Conservation (phyloP, 805 yeast genomes). For the Wickerhamomyces chambardii region DNA sequence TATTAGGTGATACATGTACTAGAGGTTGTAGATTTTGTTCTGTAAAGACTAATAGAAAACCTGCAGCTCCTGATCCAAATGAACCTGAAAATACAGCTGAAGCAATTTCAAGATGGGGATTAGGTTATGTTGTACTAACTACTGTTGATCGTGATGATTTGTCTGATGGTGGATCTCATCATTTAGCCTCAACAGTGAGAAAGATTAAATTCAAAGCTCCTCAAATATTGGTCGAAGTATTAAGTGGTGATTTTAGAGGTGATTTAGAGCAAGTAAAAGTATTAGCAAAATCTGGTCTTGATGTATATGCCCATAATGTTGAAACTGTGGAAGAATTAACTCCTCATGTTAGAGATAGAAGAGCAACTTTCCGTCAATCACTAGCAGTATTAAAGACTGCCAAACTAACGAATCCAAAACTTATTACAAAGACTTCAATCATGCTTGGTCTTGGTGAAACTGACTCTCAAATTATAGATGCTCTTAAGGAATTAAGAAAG, state of each 20-base stretch:
- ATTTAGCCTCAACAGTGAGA: slow-evolving; percentile 79
- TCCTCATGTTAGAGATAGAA: slow-evolving; percentile 90
- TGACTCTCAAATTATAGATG: slow-evolving; percentile 76
- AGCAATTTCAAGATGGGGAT: slow-evolving; percentile 95
- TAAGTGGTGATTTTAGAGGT: slow-evolving; percentile 95
- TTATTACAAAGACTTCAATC: slow-evolving; percentile 87
- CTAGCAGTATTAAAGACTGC: slow-evolving; percentile 73
- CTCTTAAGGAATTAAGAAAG: slow-evolving; percentile 68
- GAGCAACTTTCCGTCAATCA: slow-evolving; percentile 93
- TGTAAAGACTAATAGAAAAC: slow-evolving; percentile 85
- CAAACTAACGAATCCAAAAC: slow-evolving; percentile 60
- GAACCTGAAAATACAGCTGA: slow-evolving; percentile 98
- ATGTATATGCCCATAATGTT: slow-evolving; percentile 93
- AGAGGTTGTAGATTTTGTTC: slow-evolving; percentile 99
- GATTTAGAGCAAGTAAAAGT: slow-evolving; percentile 71
- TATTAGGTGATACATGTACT: slow-evolving; percentile 97
- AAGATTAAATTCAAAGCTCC: slow-evolving; percentile 85
- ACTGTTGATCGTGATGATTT: slow-evolving; percentile 97
- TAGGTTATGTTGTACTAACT: slow-evolving; percentile 95
- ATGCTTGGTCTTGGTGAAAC: slow-evolving; percentile 98
- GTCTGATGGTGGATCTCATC: slow-evolving; percentile 87
- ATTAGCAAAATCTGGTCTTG: slow-evolving; percentile 81
- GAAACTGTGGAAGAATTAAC: slow-evolving; percentile 96
- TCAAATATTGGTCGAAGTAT: slow-evolving; percentile 84
- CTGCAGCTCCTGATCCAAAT: slow-evolving; percentile 85